Evolutionary conservation across 2,329 filamentous ascomycete genomes (phyloP).

Genomic region (Chaetomium sp.): DNA sequence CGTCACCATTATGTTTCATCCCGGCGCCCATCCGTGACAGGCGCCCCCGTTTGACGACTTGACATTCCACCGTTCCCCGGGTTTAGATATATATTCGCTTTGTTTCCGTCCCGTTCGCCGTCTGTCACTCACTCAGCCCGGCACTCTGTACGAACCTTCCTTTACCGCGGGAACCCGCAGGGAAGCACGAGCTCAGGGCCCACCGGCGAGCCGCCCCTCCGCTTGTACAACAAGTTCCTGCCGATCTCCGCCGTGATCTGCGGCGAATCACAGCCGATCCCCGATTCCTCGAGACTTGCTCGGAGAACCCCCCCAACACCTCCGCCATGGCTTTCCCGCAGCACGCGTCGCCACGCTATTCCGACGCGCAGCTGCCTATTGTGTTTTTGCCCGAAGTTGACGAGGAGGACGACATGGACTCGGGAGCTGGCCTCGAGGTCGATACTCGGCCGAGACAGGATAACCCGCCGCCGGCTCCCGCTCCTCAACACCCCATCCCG

Average conservation of each 20-base stretch:
- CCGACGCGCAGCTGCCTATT: slow-evolving; percentile 35
- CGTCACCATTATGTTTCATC: slow-evolving; percentile 27
- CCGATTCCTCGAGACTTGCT: slow-evolving; percentile 13
- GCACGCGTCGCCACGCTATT: slow-evolving; percentile 28
- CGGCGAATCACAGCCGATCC: slow-evolving; percentile 27
- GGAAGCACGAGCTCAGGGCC: slow-evolving; percentile 17
- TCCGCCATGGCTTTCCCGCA: slow-evolving; percentile 34
- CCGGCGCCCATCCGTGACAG: slow-evolving; percentile 21
- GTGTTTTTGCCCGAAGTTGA: slow-evolving; percentile 31
- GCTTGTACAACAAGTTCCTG: slow-evolving; percentile 32
- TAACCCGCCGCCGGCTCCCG: slow-evolving; percentile 25
- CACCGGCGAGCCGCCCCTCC: slow-evolving; percentile 22
- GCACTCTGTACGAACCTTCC: slow-evolving; percentile 7
- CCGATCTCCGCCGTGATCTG: slow-evolving; percentile 33
- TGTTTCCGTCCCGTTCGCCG: not conserved
- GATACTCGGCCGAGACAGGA: slow-evolving; percentile 15
- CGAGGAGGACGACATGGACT: slow-evolving; percentile 19
- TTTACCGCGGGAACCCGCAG: slow-evolving; percentile 23
- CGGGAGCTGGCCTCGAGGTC: slow-evolving; percentile 27
- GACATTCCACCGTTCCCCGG: not conserved
- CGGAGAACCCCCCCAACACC: slow-evolving; percentile 12
- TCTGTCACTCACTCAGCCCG: not conserved
- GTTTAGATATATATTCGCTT: not conserved
- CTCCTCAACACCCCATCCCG: slow-evolving; percentile 66
- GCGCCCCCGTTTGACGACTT: slow-evolving; percentile 13